Base-by-base conservation (phyloP, 805 yeast genomes). In the Metschnikowia borealis region DNA sequence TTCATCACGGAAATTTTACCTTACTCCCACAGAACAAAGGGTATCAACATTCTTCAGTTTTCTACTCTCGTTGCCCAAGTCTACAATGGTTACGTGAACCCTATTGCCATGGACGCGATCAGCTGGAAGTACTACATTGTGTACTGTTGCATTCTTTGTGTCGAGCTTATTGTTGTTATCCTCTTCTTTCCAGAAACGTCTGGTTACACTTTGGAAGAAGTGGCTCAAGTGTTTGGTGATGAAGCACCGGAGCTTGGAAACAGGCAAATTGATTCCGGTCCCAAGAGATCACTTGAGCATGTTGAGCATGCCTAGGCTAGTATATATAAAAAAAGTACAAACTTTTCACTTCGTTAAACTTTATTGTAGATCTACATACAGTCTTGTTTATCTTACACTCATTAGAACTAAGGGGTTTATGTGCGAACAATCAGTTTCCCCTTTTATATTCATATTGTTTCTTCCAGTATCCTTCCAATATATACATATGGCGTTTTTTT, bases 51-150 rank as follows among this genome's bases (percentile, higher is more conserved):
- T 35, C 63, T 63, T 58, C 61, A 53, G 43, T 52, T 61, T 42
- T 44, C 57, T 35, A 58, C 53, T 18, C 62, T 59, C 37, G 38
- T 60, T 21, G 53, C 62, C 39, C 51, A 55, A 33, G 49, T 67
- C 14, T 61, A 54, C 54, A 62, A 62, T 41, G 64, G 63, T 18
- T 62, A 52, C 50, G 65, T 62, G 31, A 61, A 62, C 47, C 62
- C 64, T 5, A 58, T 62, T 57, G 78, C 75, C 48, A 65, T 74
- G 71, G 74, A 65, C 26, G 68, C 69, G 17, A 67, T 74, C 43
- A 58, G 60, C 29, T 73, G 76, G 74, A 73, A 70, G 56, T 74
- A 73, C 65, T 74, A 74, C 59, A 70, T 74, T 53, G 76, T 74
- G 3, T 68, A 57, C 58, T 65, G 69, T 46, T 63, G 68, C 56